Percentiles rank a stretch among this genome's conserved stretches.
These are phyloP conservation scores for Raphanus sativus DNA, from an alignment of 345 rosid species.

Conservation along the genomic window DNA sequence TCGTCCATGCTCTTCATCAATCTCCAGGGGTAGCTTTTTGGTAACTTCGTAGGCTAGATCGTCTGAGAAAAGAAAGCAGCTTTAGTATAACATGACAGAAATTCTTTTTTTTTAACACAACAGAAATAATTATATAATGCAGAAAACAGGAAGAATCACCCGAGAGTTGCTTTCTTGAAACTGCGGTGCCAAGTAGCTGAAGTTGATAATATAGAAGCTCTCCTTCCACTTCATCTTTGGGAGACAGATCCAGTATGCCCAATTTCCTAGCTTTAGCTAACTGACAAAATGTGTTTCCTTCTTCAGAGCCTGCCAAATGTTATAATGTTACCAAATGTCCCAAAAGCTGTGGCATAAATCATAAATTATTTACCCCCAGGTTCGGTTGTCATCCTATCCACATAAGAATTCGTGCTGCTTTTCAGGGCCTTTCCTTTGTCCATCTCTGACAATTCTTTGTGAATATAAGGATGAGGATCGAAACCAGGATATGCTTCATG, in stretches of 20 bases:
- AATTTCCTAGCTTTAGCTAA: constrained; percentile 51
- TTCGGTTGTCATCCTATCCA: constrained; percentile 32
- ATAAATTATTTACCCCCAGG: constrained; percentile 28
- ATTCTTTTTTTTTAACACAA: no score
- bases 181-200: constrained; percentile 62
- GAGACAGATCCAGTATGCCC: constrained; percentile 60
- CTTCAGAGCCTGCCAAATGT: constrained; percentile 52
- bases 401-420: constrained; percentile 34
- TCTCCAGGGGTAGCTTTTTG: constrained; percentile 63
- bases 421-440: constrained; percentile 36
- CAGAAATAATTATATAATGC: not conserved
- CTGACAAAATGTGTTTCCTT: constrained; percentile 43
- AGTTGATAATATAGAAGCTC: constrained; percentile 79
- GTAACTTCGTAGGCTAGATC: constrained; percentile 60
- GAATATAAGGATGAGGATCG: constrained; percentile 58
- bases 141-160: constrained; percentile 48
- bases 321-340: constrained; percentile 28
- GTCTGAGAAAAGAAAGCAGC: constrained; percentile 50
- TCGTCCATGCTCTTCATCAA: constrained; percentile 58
- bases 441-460: constrained; percentile 48
- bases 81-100: constrained; percentile 1
- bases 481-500: constrained; percentile 44
- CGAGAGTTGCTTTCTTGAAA: constrained; percentile 59
- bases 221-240: constrained; percentile 91
- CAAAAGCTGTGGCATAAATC: constrained; percentile 19